phyloP scores from a whole-genome alignment of 2,329 filamentous ascomycete genomes.

The Hypoxylon sp. region DNA sequence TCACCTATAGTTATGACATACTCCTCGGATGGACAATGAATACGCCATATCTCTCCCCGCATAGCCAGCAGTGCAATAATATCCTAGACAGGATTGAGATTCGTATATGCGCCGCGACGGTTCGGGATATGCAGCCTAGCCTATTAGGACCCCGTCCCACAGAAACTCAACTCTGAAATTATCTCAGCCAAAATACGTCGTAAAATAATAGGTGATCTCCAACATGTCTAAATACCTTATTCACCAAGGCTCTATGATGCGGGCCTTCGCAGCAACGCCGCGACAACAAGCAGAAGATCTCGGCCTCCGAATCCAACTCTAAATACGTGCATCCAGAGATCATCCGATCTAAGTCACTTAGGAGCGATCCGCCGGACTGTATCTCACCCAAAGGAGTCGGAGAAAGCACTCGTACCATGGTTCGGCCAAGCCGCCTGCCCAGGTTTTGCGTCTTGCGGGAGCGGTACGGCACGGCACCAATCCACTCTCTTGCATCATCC shows the following conservation, averaged over 20 bases:
- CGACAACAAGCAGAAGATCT: neutral
- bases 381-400: neutral
- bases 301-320: neutral
- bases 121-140: slow-evolving; percentile 9
- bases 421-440: neutral
- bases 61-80: neutral
- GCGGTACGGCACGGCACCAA: slow-evolving; percentile 16
- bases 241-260: neutral
- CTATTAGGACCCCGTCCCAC: neutral
- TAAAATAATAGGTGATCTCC: neutral
- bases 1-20: neutral
- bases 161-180: neutral
- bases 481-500: slow-evolving; percentile 11
- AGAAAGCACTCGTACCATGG: neutral
- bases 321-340: neutral
- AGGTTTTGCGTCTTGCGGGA: slow-evolving; percentile 6
- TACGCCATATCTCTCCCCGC: neutral
- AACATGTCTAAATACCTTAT: neutral
- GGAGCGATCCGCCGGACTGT: neutral
- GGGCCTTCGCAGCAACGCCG: neutral
- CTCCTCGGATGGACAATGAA: neutral
- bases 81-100: neutral
- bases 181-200: neutral
- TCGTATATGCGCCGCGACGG: slow-evolving; percentile 11
- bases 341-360: neutral